Evolutionary conservation across 192 early-diverging fungal genomes (phyloP).

Genomic region (Dissophora ornata): DNA sequence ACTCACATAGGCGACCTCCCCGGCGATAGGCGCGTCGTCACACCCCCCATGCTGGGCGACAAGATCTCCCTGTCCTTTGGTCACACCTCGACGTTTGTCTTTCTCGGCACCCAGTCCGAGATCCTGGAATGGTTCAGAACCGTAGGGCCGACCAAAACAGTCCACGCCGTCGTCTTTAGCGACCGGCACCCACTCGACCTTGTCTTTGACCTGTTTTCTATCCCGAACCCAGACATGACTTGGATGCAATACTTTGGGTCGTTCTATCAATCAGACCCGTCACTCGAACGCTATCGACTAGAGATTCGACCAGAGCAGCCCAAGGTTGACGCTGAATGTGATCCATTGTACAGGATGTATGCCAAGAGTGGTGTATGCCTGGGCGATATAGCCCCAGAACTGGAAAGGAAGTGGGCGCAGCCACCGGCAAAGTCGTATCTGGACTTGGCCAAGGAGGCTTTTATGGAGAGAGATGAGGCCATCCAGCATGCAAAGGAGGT

Average conservation of each 20-base stretch:
- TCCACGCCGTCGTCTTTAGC: conserved; percentile 38
- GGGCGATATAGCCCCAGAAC: conserved; percentile 52
- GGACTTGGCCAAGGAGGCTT: conserved; percentile 49
- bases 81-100: conserved; percentile 58
- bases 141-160: conserved; percentile 36
- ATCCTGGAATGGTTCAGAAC: conserved; percentile 61
- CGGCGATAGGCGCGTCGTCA: conserved; percentile 52
- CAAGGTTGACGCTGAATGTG: conserved; percentile 54
- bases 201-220: conserved; percentile 60
- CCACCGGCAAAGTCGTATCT: conserved; percentile 44
- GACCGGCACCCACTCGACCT: conserved; percentile 55
- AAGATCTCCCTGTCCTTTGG: conserved; percentile 59
- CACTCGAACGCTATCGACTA: conserved; percentile 48
- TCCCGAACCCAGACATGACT: conserved; percentile 56
- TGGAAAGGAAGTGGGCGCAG: conserved; percentile 58
- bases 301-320: conserved; percentile 61
- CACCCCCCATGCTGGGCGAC: conserved; percentile 56
- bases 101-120: conserved; percentile 58
- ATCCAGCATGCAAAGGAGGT: conserved; percentile 30
- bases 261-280: conserved; percentile 52
- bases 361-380: conserved; percentile 53
- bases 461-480: conserved; percentile 45
- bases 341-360: conserved; percentile 58
- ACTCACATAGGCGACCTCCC: conserved; percentile 35
- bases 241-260: conserved; percentile 53